Evolutionary conservation across 1,284 basidiomycete species (phyloP).

Genomic region (Cutaneotrichosporon spelunceum): DNA sequence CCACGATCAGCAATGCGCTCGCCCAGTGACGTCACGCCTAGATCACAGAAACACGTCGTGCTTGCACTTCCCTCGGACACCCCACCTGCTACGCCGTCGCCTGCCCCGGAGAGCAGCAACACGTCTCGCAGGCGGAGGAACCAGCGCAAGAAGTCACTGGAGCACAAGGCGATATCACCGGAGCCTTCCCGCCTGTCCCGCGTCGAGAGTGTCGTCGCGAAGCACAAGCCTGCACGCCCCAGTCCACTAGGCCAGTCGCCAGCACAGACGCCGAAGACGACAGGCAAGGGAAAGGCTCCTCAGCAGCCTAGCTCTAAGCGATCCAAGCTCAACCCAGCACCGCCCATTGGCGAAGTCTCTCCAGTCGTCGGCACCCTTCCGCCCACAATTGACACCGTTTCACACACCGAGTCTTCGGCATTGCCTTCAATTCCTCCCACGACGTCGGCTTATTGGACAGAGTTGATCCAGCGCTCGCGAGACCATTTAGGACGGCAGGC

Average conservation of each 20-base stretch:
- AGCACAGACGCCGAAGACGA: conserved; percentile 3
- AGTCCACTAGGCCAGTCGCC: conserved; percentile 29
- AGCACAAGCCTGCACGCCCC: conserved; percentile 32
- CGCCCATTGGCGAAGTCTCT: background rate
- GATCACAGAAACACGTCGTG: conserved; percentile 17
- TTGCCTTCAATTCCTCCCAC: background rate
- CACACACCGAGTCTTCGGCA: background rate
- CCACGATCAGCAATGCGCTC: conserved; percentile 16
- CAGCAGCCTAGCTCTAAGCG: background rate
- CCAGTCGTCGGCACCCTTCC: conserved; percentile 3
- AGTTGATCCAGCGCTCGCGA: background rate
- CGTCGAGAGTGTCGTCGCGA: background rate
- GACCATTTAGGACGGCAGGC: background rate
- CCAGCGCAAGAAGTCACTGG: background rate
- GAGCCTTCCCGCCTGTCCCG: background rate
- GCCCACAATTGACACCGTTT: background rate
- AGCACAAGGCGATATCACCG: background rate
- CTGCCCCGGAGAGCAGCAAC: background rate
- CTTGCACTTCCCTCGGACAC: conserved; percentile 13
- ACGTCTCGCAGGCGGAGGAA: background rate
- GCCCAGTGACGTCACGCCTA: conserved; percentile 11
- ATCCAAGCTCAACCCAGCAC: background rate
- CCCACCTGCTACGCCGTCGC: conserved; percentile 11
- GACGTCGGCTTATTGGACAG: background rate
- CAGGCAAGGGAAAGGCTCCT: background rate